Evolutionary conservation across 1,284 basidiomycete species (phyloP), one percentile per base, ranked within the genome.

Genomic region (Afroboletus lepidellus): DNA sequence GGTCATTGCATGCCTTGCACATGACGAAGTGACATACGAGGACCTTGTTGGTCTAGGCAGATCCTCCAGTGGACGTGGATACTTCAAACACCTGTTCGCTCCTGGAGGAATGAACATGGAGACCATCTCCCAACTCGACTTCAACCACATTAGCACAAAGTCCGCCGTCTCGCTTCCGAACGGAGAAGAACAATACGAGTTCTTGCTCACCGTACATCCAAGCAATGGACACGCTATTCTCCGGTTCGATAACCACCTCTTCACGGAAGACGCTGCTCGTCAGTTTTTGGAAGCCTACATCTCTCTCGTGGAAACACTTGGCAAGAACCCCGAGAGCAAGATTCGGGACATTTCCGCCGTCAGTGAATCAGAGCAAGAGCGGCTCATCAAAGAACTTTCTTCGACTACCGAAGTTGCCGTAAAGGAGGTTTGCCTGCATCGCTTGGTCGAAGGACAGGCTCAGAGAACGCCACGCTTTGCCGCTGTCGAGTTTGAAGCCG

Each of bases 71-170:
- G 54, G 47, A n/a, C 64, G 64, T 20, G 64, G 66, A 51, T 68
- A 65, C 58, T 66, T 68, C 55, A 66, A 66, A 42, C 64, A 66
- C 46, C 43, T 66, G 20, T 66, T 66, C 54, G 64, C 66, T 37
- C 58, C 58, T 1, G 62, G 64, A 21, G 64, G 66, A 34, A 57
- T 63, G 55, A 67, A 60, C 37, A 53, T 59, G 57, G 53, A 67
- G 5, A 63, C 57, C 8, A 58, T 67, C 20, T 57, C 58, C 27
- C 61, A 61, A 13, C 49, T 65, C 20, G 52, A 55, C 25, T 47
- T 13, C 33, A 60, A 55, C 32, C n/a, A 61, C 38, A 57, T 67
- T 11, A 36, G 48, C 12, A 11, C 52, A 25, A 64, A 60, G 32
- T 58, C 61, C 18, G 46, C 34, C 5, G 33, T 60, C 24, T 50